Evolutionary conservation across 352 stramenopile species (phyloP), one percentile per base, ranked within the genome.

Genomic region (Phytophthora fragariaefolia): DNA sequence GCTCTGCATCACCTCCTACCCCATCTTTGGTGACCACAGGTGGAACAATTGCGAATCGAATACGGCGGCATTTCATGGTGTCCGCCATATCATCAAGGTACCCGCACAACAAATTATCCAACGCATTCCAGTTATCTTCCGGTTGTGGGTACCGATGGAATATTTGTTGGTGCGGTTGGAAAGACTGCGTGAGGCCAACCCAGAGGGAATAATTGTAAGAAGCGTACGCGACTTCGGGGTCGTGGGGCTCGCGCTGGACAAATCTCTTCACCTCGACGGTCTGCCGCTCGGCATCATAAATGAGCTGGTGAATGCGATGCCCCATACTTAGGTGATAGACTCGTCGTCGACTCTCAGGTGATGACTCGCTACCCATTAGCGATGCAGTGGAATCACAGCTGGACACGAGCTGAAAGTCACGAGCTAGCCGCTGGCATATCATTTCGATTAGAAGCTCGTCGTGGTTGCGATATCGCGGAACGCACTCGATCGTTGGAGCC

Each of bases 241-340:
- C 59, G 23, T 74, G 70, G 24, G 69, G 67, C 26, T 80, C 58
- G 1, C 81, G 83, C 28, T 90, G 78, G 27, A 90, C 72, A 66
- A 89, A 95, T 42, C 80, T 66, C 54, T 93, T 93, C 8, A 95
- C 85, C 54, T 95, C 85, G 42, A 95, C 87, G 1, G 81, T 88
- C 52, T 93, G 83, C 4, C 80, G 72, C 38, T 90, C 76, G 8
- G 81, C 69, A 46, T 95, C 84, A 47, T 93, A 91, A 42, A 89
- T 90, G 8, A 95, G 77, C 57, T 91, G 79, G 59, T 95, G 85
- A 52, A 95, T 92, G 5, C 83, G 82, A 47, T 95, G 85, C 10
- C 83, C 87, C 80, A 93, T 93, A 40, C 83, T 93, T 38, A 95
- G 62, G 59, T 87, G 73, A 52, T 92, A 93, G 7, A 80, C 74